Percentiles rank a stretch among this genome's conserved stretches.
Evolutionary conservation across 257 asterid genomes (phyloP).

Genomic region (Nicotiana noctiflora): DNA sequence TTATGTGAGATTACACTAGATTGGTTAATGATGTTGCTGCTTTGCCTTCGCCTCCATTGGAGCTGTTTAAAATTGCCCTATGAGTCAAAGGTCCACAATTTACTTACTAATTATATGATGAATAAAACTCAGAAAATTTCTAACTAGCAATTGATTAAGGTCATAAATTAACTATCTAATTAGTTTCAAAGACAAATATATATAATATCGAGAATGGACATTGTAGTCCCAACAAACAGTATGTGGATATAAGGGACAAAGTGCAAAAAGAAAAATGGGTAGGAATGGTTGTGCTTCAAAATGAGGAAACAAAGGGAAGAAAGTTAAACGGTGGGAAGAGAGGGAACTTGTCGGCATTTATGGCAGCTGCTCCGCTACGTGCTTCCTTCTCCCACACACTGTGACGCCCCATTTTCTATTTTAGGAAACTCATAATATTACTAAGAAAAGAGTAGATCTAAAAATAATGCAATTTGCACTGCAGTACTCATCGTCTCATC

Average conservation of each 20-base stretch:
- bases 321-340: constrained; percentile 10
- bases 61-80: no score
- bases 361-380: constrained; percentile 14
- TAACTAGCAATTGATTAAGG: no score
- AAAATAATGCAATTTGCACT: not conserved
- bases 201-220: constrained; percentile 7
- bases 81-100: no score
- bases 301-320: constrained; percentile 15
- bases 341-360: constrained; percentile 30
- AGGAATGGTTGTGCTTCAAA: constrained; percentile 10
- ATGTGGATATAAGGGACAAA: not conserved
- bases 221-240: not conserved
- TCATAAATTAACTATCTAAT: not conserved
- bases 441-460: not conserved
- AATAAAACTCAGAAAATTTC: no score
- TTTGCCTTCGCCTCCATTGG: no score
- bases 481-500: not conserved
- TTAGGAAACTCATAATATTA: not conserved
- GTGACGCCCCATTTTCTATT: not conserved
- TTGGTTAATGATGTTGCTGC: no score
- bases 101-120: no score
- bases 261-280: not conserved
- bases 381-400: constrained; percentile 19
- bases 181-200: not conserved
- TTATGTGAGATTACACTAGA: no score